A percentile compares a stretch with the other conserved stretches of the same genome.
These are phyloP conservation scores for Mortierella polycephala DNA, from an alignment of 371 early-diverging fungal species.

Conservation along the genomic window DNA sequence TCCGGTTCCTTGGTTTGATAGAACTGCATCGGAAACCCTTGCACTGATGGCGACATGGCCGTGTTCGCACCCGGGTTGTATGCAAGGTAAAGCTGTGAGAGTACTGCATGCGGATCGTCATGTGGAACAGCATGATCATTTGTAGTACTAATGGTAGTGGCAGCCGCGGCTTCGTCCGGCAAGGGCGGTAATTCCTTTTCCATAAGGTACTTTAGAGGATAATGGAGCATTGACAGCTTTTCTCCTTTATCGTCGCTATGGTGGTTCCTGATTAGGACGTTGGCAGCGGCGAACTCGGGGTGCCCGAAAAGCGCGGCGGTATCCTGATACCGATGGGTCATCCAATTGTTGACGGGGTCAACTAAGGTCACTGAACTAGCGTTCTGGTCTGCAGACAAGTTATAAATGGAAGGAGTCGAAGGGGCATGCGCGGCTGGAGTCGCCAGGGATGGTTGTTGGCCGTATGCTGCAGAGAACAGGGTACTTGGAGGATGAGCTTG, in stretches of 20 bases:
- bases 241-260: too few relatives aligned
- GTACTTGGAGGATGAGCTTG: background rate
- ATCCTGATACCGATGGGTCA: constrained; percentile 13
- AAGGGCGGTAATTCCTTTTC: constrained; percentile 21
- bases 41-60: background rate
- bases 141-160: background rate
- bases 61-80: constrained; percentile 1
- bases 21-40: background rate
- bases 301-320: background rate
- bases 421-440: background rate
- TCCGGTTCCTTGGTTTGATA: background rate
- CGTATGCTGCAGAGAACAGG: background rate
- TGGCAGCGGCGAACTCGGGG: background rate
- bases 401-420: constrained; percentile 1
- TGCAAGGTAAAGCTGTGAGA: constrained; percentile 8
- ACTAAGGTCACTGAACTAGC: constrained; percentile 22
- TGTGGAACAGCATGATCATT: background rate
- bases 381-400: constrained; percentile 8
- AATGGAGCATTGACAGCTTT: too few relatives aligned
- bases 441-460: background rate
- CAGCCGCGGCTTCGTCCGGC: background rate
- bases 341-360: constrained; percentile 26
- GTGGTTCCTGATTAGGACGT: background rate
- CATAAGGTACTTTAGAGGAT: background rate
- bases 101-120: constrained; percentile 4